These are phyloP conservation scores for Monosporozyma yasuniensis DNA, from an alignment of 805 yeast species.

Conservation along the genomic window DNA sequence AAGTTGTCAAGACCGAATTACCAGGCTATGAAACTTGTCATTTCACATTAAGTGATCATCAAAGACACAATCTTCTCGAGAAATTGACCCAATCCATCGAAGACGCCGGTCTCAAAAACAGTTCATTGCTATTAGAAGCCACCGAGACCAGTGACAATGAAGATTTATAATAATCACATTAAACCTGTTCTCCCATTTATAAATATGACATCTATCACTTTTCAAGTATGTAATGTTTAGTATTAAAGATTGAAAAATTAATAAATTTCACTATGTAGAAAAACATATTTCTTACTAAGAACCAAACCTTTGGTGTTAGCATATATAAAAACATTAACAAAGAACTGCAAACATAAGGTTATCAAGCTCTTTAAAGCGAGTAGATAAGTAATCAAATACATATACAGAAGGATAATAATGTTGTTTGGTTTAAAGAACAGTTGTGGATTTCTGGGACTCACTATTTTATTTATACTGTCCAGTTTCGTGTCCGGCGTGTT, in stretches of 20 bases:
- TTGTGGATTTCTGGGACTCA: background rate
- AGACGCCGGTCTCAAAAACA: conserved; percentile 73
- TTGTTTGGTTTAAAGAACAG: background rate
- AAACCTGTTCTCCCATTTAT: background rate
- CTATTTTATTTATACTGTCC: background rate
- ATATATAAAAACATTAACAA: too few species aligned
- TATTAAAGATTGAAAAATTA: background rate
- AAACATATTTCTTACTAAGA: background rate
- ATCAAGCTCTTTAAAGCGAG: too few species aligned
- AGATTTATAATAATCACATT: background rate
- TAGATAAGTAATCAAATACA: too few species aligned
- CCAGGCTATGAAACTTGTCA: conserved; percentile 33
- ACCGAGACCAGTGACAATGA: background rate
- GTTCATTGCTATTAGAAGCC: conserved; percentile 62
- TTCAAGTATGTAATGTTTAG: too few species aligned
- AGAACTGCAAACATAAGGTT: too few species aligned
- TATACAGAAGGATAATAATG: background rate
- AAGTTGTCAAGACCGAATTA: conserved; percentile 54
- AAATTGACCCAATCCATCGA: conserved; percentile 50
- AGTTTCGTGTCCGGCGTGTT: background rate
- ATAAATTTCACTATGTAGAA: too few species aligned
- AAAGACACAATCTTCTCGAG: conserved; percentile 49
- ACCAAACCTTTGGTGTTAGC: background rate
- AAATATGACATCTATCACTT: background rate
- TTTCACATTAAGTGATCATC: conserved; percentile 47